phyloP scores from a whole-genome alignment of 148 eudicot species.

The Amaranthus palmeri region DNA sequence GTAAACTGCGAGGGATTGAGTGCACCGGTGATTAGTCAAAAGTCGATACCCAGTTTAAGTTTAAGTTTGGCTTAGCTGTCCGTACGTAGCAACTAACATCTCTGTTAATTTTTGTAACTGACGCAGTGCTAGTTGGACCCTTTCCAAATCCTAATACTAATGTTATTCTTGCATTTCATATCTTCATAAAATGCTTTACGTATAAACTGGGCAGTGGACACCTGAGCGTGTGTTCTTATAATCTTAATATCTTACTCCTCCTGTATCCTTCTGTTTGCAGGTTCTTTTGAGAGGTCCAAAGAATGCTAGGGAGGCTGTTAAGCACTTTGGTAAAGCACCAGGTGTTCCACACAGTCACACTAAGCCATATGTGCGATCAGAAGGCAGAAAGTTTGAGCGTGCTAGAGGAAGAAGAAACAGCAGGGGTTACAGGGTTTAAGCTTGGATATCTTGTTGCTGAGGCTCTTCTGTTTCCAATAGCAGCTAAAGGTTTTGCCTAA shows the following conservation, averaged over 20 bases:
- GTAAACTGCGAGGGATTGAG: too few species aligned
- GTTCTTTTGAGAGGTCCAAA: constrained; percentile 43
- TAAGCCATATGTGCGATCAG: constrained; percentile 36
- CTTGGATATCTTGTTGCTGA: background rate
- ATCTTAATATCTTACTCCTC: background rate
- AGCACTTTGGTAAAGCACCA: constrained; percentile 42
- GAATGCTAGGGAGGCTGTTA: constrained; percentile 43
- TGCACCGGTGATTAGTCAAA: too few species aligned
- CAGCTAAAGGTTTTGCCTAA: constrained; percentile 4
- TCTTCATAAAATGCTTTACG: too few species aligned
- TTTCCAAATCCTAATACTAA: too few species aligned
- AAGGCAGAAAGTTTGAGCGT: constrained; percentile 37
- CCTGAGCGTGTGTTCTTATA: too few species aligned
- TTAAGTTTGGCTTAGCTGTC: too few species aligned
- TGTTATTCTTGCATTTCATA: too few species aligned
- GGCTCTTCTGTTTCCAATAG: constrained; percentile 9
- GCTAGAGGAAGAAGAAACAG: constrained; percentile 51
- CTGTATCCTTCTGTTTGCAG: constrained; percentile 18
- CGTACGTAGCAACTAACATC: too few species aligned
- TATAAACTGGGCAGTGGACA: too few species aligned
- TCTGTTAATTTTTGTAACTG: too few species aligned
- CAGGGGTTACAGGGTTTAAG: constrained; percentile 37
- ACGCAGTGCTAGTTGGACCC: too few species aligned
- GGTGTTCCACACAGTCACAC: constrained; percentile 49
- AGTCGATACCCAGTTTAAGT: too few species aligned